Base-by-base conservation (phyloP, 495 filamentous ascomycete species). In the Articulospora tetracladia region DNA sequence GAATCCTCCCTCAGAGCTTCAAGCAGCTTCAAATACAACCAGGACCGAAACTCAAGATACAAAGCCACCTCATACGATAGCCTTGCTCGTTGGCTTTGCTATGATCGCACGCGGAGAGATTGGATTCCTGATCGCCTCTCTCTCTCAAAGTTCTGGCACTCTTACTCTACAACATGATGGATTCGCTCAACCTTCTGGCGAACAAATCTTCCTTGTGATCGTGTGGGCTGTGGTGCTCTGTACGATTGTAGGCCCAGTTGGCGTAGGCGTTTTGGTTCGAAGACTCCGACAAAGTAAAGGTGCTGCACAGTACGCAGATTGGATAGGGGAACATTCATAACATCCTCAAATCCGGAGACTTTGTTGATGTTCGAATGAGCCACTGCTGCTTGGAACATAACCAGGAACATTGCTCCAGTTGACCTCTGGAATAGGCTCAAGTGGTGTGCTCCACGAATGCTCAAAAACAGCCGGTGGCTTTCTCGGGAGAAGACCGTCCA, bases 61-160 rank as follows among this genome's bases (percentile, higher is more conserved):
- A 44, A 34, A 19, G 46, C 41, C 51, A 24, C 54, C 63, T 39
- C 58, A 61, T 27, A 22, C 39, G 13, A 58, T 65, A 26, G 63
- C 58, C 17, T 1, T 59, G 4, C 27, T 65, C 3, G 62, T 90
- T 15, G 77, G 79, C 0, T 66, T 75, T 34, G 81, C 87, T 0
- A 93, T 93, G 89, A 81, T 88, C 0, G 83, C 90, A 0, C 79
- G 89, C 32, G 90, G 90, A 2, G 90, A 96, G 67, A 87, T 93
- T 25, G 89, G 89, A 0, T 90, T 91, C 57, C 72, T 93, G 22
- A 89, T 94, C 59, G 85, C 88, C 6, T 85, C 88, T 2, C 73
- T 87, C 55, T 80, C 78, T 12, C 68, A 79, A 24, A 69, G 54
- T 36, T 57, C 61, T 11, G 56, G 62, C 1, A 56, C 50, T n/a